Base-by-base conservation (phyloP, 768 basidiomycete genomes). In the Tulasnella sp. region DNA sequence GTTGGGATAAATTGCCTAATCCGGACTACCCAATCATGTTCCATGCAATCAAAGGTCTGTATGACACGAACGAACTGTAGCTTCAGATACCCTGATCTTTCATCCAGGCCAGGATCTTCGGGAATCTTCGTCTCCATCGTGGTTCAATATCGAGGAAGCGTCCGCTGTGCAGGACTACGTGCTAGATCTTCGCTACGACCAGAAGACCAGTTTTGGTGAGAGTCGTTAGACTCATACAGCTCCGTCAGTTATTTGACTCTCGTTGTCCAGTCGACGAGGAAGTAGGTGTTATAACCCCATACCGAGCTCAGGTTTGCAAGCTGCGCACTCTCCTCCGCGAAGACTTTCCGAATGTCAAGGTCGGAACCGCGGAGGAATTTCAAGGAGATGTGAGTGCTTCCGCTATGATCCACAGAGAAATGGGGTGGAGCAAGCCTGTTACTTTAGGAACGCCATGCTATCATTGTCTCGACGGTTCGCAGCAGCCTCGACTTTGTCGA, bases 81-180 rank as follows among this genome's bases (percentile, higher is more conserved):
- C 42, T 42, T 42, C 8, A 42, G 42, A 9, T 8, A 42, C 42
- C 42, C 42, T 42, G 42, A 42, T 3, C 42, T 1, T 42, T 9
- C 9, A 42, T 42, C 9, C 28, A 82, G 81, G 81, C 14, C 31
- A 90, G 82, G 92, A 93, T 82, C 88, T 89, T 37, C 89, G 91
- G 28, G 92, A 93, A 83, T 89, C 89, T 3, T 87, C 89, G 0
- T 93, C 92, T 0, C 93, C 92, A 1, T 93, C 92, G 0, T 93
- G 92, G 85, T 93, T 93, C 86, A 93, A 93, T 20, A 48, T 28
- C 72, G 78, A 64, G n/a, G 78, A 80, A 28, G 58, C 44, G 24
- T 48, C 64, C 12, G 34, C 44, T 5, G 44, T 80, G 2, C 40
- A 2, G 6, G 78, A 75, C 16, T 80, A 80, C 41, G 72, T 80